These are phyloP conservation scores for Trichophyton equinum DNA, from an alignment of 2,329 filamentous ascomycete species.

Conservation along the genomic window DNA sequence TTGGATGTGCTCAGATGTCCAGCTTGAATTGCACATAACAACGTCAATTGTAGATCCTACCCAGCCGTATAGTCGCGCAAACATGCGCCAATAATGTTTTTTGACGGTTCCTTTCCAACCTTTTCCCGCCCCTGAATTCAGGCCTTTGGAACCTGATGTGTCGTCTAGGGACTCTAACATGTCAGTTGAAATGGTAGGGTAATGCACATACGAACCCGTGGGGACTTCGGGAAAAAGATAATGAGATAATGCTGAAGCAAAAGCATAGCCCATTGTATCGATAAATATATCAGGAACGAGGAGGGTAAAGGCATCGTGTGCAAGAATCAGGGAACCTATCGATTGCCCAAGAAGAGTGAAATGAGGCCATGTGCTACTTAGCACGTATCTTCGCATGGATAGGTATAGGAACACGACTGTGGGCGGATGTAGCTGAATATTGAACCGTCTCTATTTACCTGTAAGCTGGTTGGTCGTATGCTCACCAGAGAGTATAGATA, in stretches of 20 bases:
- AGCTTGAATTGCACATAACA: slow-evolving; percentile 94
- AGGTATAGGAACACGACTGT: slow-evolving; percentile 84
- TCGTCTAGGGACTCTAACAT: slow-evolving; percentile 80
- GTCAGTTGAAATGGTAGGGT: slow-evolving; percentile 94
- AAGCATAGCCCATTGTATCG: slow-evolving; percentile 97
- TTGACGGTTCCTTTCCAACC: slow-evolving; percentile 62
- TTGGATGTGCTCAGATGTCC: slow-evolving; percentile 77
- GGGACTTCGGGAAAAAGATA: slow-evolving; percentile 68
- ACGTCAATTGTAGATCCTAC: slow-evolving; percentile 77
- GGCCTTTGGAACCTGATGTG: slow-evolving; percentile 49
- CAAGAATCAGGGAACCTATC: slow-evolving; percentile 72
- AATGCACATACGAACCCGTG: slow-evolving; percentile 90
- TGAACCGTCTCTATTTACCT: slow-evolving; percentile 63
- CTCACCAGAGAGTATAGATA: slow-evolving; percentile 21
- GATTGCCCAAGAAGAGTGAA: slow-evolving; percentile 94
- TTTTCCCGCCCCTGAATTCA: slow-evolving; percentile 71
- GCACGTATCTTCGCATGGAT: slow-evolving; percentile 72
- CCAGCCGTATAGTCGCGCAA: slow-evolving; percentile 69
- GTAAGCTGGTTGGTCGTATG: neutral
- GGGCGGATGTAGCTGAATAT: slow-evolving; percentile 74
- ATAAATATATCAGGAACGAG: slow-evolving; percentile 88
- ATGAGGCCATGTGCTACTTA: slow-evolving; percentile 75
- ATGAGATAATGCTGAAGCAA: slow-evolving; percentile 70
- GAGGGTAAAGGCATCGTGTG: slow-evolving; percentile 85
- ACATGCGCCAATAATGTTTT: slow-evolving; percentile 71